Base-by-base conservation (phyloP, 345 rosid species). In the Dovyalis caffra region DNA sequence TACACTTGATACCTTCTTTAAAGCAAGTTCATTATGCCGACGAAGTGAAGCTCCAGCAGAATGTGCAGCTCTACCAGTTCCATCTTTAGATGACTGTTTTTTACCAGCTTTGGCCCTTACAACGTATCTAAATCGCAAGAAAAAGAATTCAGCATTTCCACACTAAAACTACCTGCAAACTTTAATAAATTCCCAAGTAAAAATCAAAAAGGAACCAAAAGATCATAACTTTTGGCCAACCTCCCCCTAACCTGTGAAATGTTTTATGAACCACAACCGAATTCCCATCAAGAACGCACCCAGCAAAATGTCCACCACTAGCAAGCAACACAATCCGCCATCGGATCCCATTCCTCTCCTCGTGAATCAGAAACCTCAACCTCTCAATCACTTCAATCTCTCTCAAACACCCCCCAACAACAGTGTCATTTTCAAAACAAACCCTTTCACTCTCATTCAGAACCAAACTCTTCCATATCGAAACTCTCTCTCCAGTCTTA, bases 21-120 rank as follows among this genome's bases (percentile, higher is more conserved):
- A 84, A 64, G 92, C 94, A 74, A 87, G 91, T 76, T 95, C 99
- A 74, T 95, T 91, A 73, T 95, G 84, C 47, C 99, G 92, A 72
- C 99, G 96, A 74, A 95, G 97, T 34, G 97, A 89, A 82, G 98
- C 98, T 70, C 98, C 98, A 6, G 97, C 99, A 75, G 99, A 95
- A 85, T 95, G 94, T 18, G 86, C 86, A 78, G 88, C 78, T 82
- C 88, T 90, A 76, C 98, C 99, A 74, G 85, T 75, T 77, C 82
- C 96, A 83, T 95, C 97, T 83, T 95, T 95, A 8, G 93, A 84
- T 60, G 99, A 93, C 89, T 95, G 99, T 64, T 89, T 93, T 83
- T 87, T 93, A 49, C 99, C 99, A 75, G 99, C 96, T 93, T 88
- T 95, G 73, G 98, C 98, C 87, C 99, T 88, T 74, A 95, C 97